Base-by-base conservation (phyloP, 352 stramenopile species). In the Phytophthora melonis region DNA sequence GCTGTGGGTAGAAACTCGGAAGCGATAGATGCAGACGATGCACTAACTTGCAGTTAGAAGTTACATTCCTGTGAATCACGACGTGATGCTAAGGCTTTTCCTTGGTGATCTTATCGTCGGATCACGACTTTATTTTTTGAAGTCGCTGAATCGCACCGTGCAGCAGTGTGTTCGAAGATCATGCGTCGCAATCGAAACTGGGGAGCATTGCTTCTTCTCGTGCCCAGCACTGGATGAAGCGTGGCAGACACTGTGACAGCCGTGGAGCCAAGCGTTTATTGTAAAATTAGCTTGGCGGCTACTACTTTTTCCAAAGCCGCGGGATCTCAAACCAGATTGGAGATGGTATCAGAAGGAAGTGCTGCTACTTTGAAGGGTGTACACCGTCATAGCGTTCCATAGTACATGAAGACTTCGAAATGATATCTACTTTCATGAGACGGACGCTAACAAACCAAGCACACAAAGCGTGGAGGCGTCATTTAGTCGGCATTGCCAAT, bases 111-210 rank as follows among this genome's bases (percentile, higher is more conserved):
- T 56, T 6, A 58, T 43, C 43, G 57, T 63, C 19, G 39, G 34
- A 54, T 63, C 21, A 21, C 19, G 34, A 14, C 39, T 63, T 18
- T 53, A 54, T 32, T 63, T 63, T 36, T 53, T 52, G n/a, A 11
- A 45, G 23, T 58, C 45, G 23, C 14, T 58, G n/a, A 32, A 66
- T n/a, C 27, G 36, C 13, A 39, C 57, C 19, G 39, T 54, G 8
- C 45, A 66, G 45, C 23, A 39, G 16, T 56, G 45, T 41, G 49
- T 59, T 59, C 60, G 47, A 21, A 7, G 34, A 10, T 58, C 41
- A 7, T 58, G 54, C 58, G n/a, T 27, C 16, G 63, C 63, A 8
- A 50, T 59, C 63, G 58, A 64, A 27, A 56, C 58, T 6, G 58
- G 56, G 1, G 39, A 64, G 25, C 58, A 64, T 30, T 64, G 58